Evolutionary conservation across 768 basidiomycete species (phyloP).

Genomic region (Lentinula edodes): DNA sequence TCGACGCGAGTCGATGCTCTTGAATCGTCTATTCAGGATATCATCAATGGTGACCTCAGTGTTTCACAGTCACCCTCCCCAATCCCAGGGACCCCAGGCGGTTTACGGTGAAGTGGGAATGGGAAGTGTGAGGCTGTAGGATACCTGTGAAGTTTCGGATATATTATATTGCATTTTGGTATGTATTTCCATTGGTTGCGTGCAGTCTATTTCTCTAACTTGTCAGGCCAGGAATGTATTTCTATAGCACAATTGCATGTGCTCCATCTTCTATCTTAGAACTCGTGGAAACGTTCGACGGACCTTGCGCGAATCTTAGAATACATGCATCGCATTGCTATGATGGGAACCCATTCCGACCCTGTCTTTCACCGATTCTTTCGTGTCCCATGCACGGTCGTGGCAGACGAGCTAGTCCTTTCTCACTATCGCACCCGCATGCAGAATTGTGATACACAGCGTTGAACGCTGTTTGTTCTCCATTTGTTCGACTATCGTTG

Average conservation of each 20-base stretch:
- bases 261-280: neutral
- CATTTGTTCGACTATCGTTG: neutral
- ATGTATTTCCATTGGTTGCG: neutral
- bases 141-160: neutral
- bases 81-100: conserved; percentile 13
- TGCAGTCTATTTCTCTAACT: neutral
- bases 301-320: neutral
- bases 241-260: neutral
- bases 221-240: neutral
- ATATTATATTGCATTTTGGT: neutral
- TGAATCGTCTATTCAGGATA: conserved; percentile 87
- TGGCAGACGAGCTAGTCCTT: too few species aligned
- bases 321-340: neutral
- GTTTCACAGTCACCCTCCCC: conserved; percentile 62
- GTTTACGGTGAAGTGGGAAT: conserved; percentile 1
- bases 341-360: neutral
- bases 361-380: neutral
- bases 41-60: conserved; percentile 73
- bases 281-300: neutral
- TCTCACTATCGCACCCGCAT: too few species aligned
- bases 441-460: too few species aligned
- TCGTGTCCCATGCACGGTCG: neutral
- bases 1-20: conserved; percentile 85
- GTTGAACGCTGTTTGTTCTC: neutral
- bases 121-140: neutral